A percentile compares a stretch with the other conserved stretches of the same genome.
Conservation (phyloP, 2,329 filamentous ascomycete genomes). For the Zymoseptoria tritici region DNA sequence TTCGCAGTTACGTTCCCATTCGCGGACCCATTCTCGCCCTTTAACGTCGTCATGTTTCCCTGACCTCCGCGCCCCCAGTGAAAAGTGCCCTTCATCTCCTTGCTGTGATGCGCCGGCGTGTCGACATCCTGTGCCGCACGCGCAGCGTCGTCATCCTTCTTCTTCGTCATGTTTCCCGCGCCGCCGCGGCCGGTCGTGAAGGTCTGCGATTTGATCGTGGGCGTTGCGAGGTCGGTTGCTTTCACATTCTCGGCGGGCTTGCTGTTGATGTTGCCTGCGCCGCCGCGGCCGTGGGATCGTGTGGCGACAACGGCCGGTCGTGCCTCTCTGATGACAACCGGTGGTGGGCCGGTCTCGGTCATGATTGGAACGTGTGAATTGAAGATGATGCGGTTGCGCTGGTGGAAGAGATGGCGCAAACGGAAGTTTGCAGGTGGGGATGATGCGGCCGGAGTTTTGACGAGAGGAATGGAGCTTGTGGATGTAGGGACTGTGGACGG, state of each 20-base stretch:
- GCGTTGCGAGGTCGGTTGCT: constrained; percentile 64
- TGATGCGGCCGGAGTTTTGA: neutral
- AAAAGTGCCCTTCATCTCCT: constrained; percentile 52
- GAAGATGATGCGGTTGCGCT: neutral
- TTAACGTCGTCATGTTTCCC: constrained; percentile 54
- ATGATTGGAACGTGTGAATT: constrained; percentile 3
- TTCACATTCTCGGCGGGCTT: constrained; percentile 31
- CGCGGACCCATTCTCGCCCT: constrained; percentile 34
- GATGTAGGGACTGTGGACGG: neutral
- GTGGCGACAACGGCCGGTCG: neutral
- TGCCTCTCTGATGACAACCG: neutral
- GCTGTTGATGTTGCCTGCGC: constrained; percentile 52
- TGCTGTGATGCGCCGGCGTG: constrained; percentile 38
- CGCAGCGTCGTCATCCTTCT: constrained; percentile 55
- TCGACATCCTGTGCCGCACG: constrained; percentile 78
- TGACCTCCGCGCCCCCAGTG: constrained; percentile 69
- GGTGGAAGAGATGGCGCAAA: neutral
- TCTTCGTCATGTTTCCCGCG: constrained; percentile 77
- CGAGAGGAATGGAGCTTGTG: neutral
- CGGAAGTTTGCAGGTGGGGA: neutral
- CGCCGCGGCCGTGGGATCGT: constrained; percentile 59
- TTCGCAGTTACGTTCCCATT: constrained; percentile 27
- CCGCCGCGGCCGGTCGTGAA: constrained; percentile 88
- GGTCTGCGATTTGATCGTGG: constrained; percentile 71
- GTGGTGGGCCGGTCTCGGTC: neutral